Conservation (phyloP, 1,284 basidiomycete species). For the Tilletia horrida region DNA sequence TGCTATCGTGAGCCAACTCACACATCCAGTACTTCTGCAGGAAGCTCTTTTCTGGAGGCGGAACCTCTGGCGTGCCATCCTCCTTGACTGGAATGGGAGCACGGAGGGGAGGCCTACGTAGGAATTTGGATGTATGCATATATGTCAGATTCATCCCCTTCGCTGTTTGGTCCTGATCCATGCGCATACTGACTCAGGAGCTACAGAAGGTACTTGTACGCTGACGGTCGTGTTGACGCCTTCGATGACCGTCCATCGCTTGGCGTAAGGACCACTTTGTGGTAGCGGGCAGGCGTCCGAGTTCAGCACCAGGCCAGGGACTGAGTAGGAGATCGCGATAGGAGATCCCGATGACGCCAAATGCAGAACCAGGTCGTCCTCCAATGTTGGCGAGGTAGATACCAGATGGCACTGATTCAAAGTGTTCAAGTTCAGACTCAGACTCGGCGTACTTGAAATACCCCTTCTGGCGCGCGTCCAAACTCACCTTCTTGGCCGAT, state of each 20-base stretch:
- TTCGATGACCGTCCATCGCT: slow-evolving; percentile 2
- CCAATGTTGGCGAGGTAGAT: neutral
- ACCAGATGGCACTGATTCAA: slow-evolving; percentile 3
- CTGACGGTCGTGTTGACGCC: neutral
- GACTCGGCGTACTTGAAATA: too few relatives aligned
- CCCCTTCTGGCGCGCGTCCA: too few relatives aligned
- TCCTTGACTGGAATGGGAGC: slow-evolving; percentile 27
- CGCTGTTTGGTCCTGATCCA: too few relatives aligned
- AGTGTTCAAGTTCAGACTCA: too few relatives aligned
- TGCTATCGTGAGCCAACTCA: neutral
- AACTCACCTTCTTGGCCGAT: slow-evolving; percentile 10
- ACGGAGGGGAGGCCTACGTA: neutral
- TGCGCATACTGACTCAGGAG: slow-evolving; percentile 8
- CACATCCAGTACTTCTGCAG: slow-evolving; percentile 45
- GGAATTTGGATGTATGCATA: neutral
- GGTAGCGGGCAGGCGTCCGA: slow-evolving; percentile 7
- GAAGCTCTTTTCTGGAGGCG: slow-evolving; percentile 30
- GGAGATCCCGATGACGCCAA: neutral
- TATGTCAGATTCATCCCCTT: neutral
- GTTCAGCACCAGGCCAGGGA: slow-evolving; percentile 10
- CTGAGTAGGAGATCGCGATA: neutral
- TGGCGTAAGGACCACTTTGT: neutral
- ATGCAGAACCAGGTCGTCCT: neutral
- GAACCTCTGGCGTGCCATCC: slow-evolving; percentile 27
- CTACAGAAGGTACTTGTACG: neutral